Evolutionary conservation across 371 early-diverging fungal genomes (phyloP).

Genomic region (Syncephalastrum sp.): DNA sequence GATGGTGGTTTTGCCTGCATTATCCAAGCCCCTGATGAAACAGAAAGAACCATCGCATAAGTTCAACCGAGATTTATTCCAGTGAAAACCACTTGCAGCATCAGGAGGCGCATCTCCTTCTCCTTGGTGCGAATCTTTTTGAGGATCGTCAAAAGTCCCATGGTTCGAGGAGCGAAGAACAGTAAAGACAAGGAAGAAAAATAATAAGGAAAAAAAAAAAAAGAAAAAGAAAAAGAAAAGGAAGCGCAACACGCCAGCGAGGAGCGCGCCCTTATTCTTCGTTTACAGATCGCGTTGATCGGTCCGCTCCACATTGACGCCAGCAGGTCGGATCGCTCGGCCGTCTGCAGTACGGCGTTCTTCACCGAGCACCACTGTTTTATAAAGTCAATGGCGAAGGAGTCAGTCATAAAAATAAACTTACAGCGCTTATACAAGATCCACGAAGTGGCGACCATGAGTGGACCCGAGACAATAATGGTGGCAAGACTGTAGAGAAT

Average conservation of each 20-base stretch:
- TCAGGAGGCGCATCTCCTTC: constrained; percentile 86
- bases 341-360: constrained; percentile 37
- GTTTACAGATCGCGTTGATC: no score
- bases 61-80: constrained; percentile 1
- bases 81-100: constrained; percentile 61
- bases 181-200: background rate
- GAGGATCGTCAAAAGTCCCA: constrained; percentile 96
- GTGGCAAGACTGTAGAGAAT: constrained; percentile 32
- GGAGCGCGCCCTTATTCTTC: no score
- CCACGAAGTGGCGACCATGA: constrained; percentile 41
- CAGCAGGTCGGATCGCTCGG: constrained; percentile 37
- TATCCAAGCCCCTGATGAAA: constrained; percentile 87
- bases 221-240: background rate
- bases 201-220: background rate
- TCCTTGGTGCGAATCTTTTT: constrained; percentile 84
- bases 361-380: constrained; percentile 42
- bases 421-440: constrained; percentile 49
- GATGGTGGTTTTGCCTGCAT: constrained; percentile 99
- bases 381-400: background rate
- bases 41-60: background rate
- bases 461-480: constrained; percentile 44
- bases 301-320: constrained; percentile 17
- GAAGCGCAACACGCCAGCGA: no score
- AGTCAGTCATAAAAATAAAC: background rate
- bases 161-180: constrained; percentile 22